Evolutionary conservation across 106 monocot species (phyloP).

Genomic region (Dendrobium catenatum): DNA sequence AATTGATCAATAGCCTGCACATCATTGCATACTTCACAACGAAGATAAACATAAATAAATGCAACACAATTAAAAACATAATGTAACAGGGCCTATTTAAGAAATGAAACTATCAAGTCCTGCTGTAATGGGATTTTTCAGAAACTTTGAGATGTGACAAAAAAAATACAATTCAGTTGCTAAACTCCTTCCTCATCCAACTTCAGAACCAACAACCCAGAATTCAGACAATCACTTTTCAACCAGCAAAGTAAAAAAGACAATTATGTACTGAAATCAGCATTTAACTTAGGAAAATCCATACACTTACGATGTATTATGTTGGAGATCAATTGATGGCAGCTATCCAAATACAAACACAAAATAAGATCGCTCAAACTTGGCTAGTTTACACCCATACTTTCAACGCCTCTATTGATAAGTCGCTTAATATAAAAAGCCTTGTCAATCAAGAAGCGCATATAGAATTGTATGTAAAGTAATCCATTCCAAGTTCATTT

Average conservation of each 20-base stretch:
- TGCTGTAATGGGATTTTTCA: neutral
- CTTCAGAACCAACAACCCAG: neutral
- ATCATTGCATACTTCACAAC: constrained; percentile 6
- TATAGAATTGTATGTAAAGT: no score
- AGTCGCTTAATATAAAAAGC: no score
- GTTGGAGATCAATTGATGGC: neutral
- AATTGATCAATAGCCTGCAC: constrained; percentile 62
- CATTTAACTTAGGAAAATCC: neutral
- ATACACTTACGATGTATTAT: neutral
- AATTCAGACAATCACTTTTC: neutral
- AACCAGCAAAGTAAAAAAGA: neutral
- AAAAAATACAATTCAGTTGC: neutral
- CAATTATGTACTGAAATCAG: neutral
- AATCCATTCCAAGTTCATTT: no score
- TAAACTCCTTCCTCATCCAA: neutral
- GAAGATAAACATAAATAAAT: neutral
- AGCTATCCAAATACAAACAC: neutral
- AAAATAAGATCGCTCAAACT: neutral
- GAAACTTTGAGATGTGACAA: neutral
- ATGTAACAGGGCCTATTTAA: neutral
- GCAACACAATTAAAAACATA: neutral
- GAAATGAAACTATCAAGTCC: neutral
- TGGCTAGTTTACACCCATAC: no score
- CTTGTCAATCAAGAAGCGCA: no score
- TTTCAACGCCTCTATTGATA: neutral